Evolutionary conservation across 352 stramenopile genomes (phyloP), one percentile per base, ranked within the genome.

Genomic region (Pythium dissotocum): DNA sequence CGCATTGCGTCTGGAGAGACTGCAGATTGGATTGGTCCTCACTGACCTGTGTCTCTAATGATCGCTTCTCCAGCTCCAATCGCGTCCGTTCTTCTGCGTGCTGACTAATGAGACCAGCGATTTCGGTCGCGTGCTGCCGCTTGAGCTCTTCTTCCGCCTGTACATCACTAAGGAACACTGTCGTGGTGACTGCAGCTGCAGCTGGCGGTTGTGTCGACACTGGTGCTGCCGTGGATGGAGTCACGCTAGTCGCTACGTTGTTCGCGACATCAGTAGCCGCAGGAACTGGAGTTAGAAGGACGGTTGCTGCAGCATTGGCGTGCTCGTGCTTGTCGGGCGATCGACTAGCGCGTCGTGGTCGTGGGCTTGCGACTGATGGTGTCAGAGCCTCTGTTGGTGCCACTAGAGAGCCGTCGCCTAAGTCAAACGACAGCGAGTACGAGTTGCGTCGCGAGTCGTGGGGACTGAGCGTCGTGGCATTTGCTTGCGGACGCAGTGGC

Each of bases 351-450:
- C 38, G 61, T 14, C 13, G 69, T 13, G 35, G 58, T 9, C n/a
- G 56, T 12, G 44, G 40, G 38, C 16, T 38, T 16, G 44, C 33
- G 0, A 58, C 28, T 24, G 36, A 28, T 21, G 36, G 46, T 24
- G 32, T 28, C 6, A 51, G 0, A 2, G 49, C 14, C 12, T 60
- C 48, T 13, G 30, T 51, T 36, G 44, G 21, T 38, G 51, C 51
- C 51, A 16, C 26, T 24, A 24, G 35, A 7, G 24, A 38, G 16
- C 33, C 21, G 5, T 73, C 71, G 13, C 85, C 76, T 5, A 63
- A 60, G 2, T 89, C 81, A 49, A 86, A 80, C 0, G 74, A 87
- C 38, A 84, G 75, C 7, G 77, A 87, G 61, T 82, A 84, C 16
- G 80, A 85, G 38, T 72, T 75, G n/a, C 65, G 77, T n/a, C 69